These are phyloP conservation scores for Dalbergia cultrata DNA, from an alignment of 306 rosid genomes.

Conservation along the genomic window DNA sequence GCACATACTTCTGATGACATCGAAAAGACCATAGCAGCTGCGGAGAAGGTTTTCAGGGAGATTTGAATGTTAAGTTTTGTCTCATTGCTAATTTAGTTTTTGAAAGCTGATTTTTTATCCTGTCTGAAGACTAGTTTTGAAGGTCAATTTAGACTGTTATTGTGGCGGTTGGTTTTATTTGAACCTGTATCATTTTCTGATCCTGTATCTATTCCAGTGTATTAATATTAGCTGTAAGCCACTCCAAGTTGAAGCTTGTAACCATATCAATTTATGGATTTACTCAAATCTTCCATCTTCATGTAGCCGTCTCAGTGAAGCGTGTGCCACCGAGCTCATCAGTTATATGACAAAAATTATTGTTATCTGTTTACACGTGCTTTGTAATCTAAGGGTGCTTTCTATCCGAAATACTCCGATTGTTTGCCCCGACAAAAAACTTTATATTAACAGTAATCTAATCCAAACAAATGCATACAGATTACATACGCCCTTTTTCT, in stretches of 20 bases:
- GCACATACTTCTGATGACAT: constrained; percentile 87
- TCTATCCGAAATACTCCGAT: too few relatives aligned
- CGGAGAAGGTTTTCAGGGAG: constrained; percentile 83
- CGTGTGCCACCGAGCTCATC: background rate
- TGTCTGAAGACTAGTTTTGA: constrained; percentile 39
- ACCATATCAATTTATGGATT: constrained; percentile 22
- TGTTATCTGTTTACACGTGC: too few relatives aligned
- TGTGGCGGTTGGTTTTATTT: constrained; percentile 29
- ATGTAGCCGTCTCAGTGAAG: background rate
- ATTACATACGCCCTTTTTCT: too few relatives aligned
- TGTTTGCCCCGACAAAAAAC: too few relatives aligned
- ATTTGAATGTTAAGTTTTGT: constrained; percentile 54
- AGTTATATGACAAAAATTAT: too few relatives aligned
- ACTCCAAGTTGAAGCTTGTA: constrained; percentile 24
- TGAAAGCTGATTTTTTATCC: background rate
- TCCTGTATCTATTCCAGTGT: constrained; percentile 38
- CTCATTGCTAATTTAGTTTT: constrained; percentile 36
- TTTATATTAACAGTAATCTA: too few relatives aligned
- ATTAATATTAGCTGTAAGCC: constrained; percentile 25
- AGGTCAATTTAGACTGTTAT: constrained; percentile 42
- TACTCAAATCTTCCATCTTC: constrained; percentile 11
- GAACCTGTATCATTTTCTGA: constrained; percentile 36
- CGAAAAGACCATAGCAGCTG: constrained; percentile 89
- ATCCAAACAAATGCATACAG: too few relatives aligned
- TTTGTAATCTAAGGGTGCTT: too few relatives aligned